Base-by-base conservation (phyloP, 352 stramenopile species). In the Pythium folliculosum region DNA sequence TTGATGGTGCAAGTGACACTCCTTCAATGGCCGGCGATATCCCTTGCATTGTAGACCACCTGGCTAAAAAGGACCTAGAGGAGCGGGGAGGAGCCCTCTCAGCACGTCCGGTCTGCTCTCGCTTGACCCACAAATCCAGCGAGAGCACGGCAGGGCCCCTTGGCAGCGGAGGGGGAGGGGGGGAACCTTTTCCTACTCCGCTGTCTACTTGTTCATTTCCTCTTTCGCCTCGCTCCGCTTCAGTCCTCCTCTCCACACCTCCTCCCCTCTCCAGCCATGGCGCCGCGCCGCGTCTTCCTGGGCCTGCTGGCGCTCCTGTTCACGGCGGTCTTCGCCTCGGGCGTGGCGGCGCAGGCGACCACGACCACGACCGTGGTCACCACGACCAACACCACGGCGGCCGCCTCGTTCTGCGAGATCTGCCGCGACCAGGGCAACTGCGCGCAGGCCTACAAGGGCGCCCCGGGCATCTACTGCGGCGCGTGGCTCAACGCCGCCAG, bases 381-480 rank as follows among this genome's bases (percentile, higher is more conserved):
- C 1, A 63, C 57, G 0, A 55, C 30, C 9, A 23, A 38, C 32
- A 47, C 37, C 40, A 62, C 40, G 5, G 45, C 40, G 23, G 45
- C 19, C 22, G 44, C 63, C 43, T 73, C 60, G 21, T 61, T 38
- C 30, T 74, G 67, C 32, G 62, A 74, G 51, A 5, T 48, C 14
- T 74, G 67, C 37, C 67, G 67, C 14, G 67, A 74, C 50, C 40
- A 51, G 5, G 62, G 62, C n/a, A 44, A 70, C 27, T 77, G 70
- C 43, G 32, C 43, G 17, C 38, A 67, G 48, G 70, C 70, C 13
- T 77, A 67, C 49, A 40, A 61, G n/a, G 40, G 56, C 8, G 43
- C 17, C 32, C 65, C 70, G 4, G 70, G 65, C 12, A 58, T 70
- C 21, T 77, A 59, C 51, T 77, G 70, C 47, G 61, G 66, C 27